Conservation (phyloP, 208 protist genomes). For the Acanthamoeba culbertsoni region DNA sequence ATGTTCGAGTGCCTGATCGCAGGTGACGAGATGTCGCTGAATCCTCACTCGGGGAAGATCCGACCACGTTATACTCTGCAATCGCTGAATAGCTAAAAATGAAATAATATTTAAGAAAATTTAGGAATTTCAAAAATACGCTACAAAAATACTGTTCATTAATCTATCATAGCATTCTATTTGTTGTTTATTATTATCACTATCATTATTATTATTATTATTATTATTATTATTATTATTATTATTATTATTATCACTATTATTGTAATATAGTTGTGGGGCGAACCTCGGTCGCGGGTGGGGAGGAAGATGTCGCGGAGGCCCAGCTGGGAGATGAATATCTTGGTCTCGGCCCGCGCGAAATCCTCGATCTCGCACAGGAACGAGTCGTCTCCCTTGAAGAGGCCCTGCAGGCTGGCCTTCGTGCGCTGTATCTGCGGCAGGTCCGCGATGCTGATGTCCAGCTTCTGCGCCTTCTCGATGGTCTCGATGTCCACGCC, state of each 20-base stretch:
- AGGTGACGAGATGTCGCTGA: not conserved
- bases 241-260: no score
- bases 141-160: no score
- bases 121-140: no score
- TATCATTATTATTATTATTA: no score
- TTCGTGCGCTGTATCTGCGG: not conserved
- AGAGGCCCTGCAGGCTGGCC: not conserved
- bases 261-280: no score
- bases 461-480: not conserved
- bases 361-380: not conserved
- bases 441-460: slow-evolving; percentile 21
- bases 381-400: slow-evolving; percentile 15
- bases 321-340: not conserved
- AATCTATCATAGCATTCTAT: no score
- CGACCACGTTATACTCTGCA: slow-evolving; percentile 19
- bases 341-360: not conserved
- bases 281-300: not conserved
- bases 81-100: not conserved
- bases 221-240: no score
- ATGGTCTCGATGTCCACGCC: slow-evolving; percentile 21
- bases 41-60: not conserved
- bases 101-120: not conserved
- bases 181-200: no score
- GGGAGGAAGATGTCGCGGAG: slow-evolving; percentile 18
- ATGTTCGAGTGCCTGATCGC: not conserved